Evolutionary conservation across 179 eudicot species (phyloP), one percentile per base, ranked within the genome.

Genomic region (Silene noctiflora): DNA sequence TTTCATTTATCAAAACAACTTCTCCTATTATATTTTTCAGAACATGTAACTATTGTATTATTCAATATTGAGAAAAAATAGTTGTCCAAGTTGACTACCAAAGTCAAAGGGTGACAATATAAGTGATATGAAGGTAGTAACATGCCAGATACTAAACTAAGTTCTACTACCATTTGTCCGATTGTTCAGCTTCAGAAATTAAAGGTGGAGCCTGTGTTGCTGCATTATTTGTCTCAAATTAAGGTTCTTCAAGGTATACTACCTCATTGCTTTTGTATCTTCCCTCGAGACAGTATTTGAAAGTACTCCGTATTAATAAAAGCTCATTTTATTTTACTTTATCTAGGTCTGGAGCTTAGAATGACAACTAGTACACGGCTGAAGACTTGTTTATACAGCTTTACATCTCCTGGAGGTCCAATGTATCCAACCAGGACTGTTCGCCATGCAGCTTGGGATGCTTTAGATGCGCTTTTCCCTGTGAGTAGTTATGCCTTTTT

Each of bases 371-470:
- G 96, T 76, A 94, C 96, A n/a, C 86, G 98, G 79, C 81, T 94
- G 73, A 94, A 92, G 84, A 87, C 97, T 42, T 90, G 96, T 84
- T 84, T 94, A 79, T 94, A 94, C 84, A 94, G 98, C 84, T 92
- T 94, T 85, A 92, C 97, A 65, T 90, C 97, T 77, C 98, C 98
- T 8, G 98, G 98, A 77, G 97, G 96, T 71, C 98, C 97, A 24
- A 94, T 89, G 92, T 92, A 94, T 82, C 97, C 97, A 62, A 94
- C 98, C 48, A 87, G 98, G 87, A 82, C 86, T 72, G 97, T 94
- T 86, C 97, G 98, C 67, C 98, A 94, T 85, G 93, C 96, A 65
- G 98, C 98, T 69, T 90, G 97, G 98, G 97, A 90, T 46, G 88
- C 97, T 31, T 78, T 94, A 79, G 92, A 94, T 79, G 87, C 90